These are phyloP conservation scores for Yamadazyma akitaensis DNA, from an alignment of 805 yeast species.

Conservation along the genomic window DNA sequence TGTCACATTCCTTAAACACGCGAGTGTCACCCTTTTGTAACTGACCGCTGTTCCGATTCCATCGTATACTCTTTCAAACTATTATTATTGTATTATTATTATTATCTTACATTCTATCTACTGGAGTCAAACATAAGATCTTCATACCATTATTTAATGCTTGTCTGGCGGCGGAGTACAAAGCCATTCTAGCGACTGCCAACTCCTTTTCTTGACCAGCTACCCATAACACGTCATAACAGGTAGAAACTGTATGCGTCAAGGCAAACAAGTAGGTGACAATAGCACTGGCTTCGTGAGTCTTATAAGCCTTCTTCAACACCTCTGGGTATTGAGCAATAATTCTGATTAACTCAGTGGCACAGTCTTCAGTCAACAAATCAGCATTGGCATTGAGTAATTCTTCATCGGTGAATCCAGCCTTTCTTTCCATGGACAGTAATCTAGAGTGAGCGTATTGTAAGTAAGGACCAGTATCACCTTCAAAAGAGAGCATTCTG, in stretches of 20 bases:
- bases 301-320: constrained; percentile 75
- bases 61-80: too few relatives aligned
- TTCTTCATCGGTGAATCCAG: constrained; percentile 43
- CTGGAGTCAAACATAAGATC: constrained; percentile 93
- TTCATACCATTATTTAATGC: constrained; percentile 87
- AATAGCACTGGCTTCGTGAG: constrained; percentile 87
- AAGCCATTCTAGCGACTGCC: constrained; percentile 87
- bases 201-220: constrained; percentile 88
- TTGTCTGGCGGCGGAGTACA: constrained; percentile 86
- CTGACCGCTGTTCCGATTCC: too few relatives aligned
- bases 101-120: constrained; percentile 79
- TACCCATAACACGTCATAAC: constrained; percentile 95
- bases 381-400: constrained; percentile 52
- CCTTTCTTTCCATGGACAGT: constrained; percentile 88
- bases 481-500: constrained; percentile 96
- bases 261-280: constrained; percentile 91
- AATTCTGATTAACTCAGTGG: constrained; percentile 66
- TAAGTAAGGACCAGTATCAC: constrained; percentile 98
- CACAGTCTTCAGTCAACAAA: constrained; percentile 67
- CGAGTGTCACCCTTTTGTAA: too few relatives aligned
- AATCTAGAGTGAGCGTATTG: constrained; percentile 98
- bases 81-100: neutral
- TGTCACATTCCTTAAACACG: too few relatives aligned
- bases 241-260: constrained; percentile 92
- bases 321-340: constrained; percentile 91